Evolutionary conservation across 2,329 filamentous ascomycete genomes (phyloP).

Genomic region (Cyphellophora europaea): DNA sequence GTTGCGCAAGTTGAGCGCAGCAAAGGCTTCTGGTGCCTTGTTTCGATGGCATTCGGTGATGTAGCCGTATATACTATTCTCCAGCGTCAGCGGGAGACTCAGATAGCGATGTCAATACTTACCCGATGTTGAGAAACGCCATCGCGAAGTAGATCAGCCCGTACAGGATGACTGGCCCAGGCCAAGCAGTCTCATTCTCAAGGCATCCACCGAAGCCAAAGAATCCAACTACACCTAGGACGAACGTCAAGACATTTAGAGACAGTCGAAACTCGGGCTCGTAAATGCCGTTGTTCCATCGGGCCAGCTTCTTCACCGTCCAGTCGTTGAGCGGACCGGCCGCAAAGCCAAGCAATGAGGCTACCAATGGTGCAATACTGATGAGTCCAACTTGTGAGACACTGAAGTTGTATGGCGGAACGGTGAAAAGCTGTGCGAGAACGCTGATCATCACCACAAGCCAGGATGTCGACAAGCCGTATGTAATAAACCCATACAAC

Average conservation of each 20-base stretch:
- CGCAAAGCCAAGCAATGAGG: constrained; percentile 6
- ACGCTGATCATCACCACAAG: constrained; percentile 17
- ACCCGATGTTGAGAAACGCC: constrained; percentile 14
- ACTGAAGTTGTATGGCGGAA: constrained; percentile 23
- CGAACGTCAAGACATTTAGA: constrained; percentile 9
- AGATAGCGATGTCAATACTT: background rate
- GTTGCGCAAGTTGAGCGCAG: constrained; percentile 20
- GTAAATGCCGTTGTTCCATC: constrained; percentile 31
- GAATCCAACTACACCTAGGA: constrained; percentile 20
- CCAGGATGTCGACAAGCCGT: constrained; percentile 11
- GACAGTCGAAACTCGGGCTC: constrained; percentile 31
- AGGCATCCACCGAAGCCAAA: too few species aligned
- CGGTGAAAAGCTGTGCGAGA: constrained; percentile 23
- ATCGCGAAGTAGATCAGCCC: constrained; percentile 17
- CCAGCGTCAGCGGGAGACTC: background rate
- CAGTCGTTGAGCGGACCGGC: constrained; percentile 22
- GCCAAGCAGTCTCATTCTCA: too few species aligned
- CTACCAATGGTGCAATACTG: constrained; percentile 10
- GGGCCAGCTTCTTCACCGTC: constrained; percentile 27
- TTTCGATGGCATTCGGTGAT: constrained; percentile 26
- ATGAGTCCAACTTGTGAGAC: constrained; percentile 19
- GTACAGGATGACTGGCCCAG: too few species aligned
- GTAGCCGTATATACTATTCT: constrained; percentile 23
- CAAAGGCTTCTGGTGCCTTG: constrained; percentile 24
- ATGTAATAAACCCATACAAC: constrained; percentile 23